Base-by-base conservation (phyloP, 2,329 filamentous ascomycete species). In the Neopestalotiopsis clavispora region DNA sequence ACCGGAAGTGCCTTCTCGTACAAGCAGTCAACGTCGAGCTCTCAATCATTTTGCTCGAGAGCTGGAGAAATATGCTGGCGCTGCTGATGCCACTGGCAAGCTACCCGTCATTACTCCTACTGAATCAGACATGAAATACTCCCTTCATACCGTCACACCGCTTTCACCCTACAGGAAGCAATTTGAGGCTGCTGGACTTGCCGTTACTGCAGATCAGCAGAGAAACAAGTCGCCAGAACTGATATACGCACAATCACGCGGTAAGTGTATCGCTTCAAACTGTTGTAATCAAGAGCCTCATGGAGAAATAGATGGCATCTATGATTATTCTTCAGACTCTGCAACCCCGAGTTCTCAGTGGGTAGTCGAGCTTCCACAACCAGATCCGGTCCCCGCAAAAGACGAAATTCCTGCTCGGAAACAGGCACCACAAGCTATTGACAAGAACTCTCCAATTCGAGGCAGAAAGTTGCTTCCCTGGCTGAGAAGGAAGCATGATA, bases 141-240 rank as follows among this genome's bases (percentile, higher is more conserved):
- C 83, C 57, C 77, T 84, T 60, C 82, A 84, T 69, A 89, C 88
- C 1, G 80, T 90, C 20, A 81, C 83, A 32, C 85, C 84, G 38
- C 77, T 90, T 2, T 74, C 88, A 32, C 87, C 87, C 2, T 90
- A 85, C 72, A 83, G 82, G 61, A 78, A 83, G 4, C 83, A 90
- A 69, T 89, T 90, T 70, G 79, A 79, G 68, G 82, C 82, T 68
- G 87, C 85, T 67, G 86, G 87, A 1, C 80, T 90, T 64, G 86
- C 87, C 1, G 84, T 90, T 1, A 89, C 88, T 12, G 88, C 87
- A 70, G 80, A 71, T 69, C 87, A 84, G 72, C 84, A 82, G 75
- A 79, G 61, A 5, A 71, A 69, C 23, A 73, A 56, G 65, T 74
- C 58, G 58, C 74, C 68, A 28, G 23, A 6, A 13, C 17, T 4